phyloP scores from a whole-genome alignment of 2,329 filamentous ascomycete species.

The Chaetothyriales sp. region DNA sequence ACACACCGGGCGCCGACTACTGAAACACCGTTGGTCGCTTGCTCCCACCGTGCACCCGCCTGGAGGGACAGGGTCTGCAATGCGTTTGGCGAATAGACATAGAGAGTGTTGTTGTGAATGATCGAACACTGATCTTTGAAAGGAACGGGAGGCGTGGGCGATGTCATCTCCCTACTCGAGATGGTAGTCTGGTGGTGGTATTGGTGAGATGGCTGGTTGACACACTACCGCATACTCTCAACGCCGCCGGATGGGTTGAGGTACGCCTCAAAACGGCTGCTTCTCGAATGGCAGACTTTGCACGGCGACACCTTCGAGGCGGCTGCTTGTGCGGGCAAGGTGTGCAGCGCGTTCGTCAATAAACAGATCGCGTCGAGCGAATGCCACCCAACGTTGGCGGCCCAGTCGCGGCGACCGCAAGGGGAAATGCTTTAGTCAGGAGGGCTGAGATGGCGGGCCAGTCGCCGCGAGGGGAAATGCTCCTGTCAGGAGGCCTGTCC shows the following conservation, averaged over 20 bases:
- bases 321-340: neutral
- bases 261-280: neutral
- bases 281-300: neutral
- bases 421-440: neutral
- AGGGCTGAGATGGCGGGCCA: neutral
- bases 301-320: neutral
- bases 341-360: neutral
- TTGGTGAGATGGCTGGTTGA: neutral
- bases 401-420: neutral
- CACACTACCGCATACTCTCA: neutral
- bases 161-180: conserved; percentile 45
- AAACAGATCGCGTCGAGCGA: neutral
- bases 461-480: too few species aligned
- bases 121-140: conserved; percentile 70
- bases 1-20: conserved; percentile 70
- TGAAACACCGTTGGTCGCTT: conserved; percentile 50
- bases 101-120: conserved; percentile 68
- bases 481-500: neutral
- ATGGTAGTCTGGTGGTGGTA: neutral
- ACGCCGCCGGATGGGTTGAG: neutral
- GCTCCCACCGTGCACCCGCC: conserved; percentile 58
- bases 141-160: conserved; percentile 55
- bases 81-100: conserved; percentile 61
- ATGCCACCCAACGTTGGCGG: neutral
- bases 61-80: conserved; percentile 62